Evolutionary conservation across 129 eudicot genomes (phyloP).

Genomic region (Silybum marianum): DNA sequence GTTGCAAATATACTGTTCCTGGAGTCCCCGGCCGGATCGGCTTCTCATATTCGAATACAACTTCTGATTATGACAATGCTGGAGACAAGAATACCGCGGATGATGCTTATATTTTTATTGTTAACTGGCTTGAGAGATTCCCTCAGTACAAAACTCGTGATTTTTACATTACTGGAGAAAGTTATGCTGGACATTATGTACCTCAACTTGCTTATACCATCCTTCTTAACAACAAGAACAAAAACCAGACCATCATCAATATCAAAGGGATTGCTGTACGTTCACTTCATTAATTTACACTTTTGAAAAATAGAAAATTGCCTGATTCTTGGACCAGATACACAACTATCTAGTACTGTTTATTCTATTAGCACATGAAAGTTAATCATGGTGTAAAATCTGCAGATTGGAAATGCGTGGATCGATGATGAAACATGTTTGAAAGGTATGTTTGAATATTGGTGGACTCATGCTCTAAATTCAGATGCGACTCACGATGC

Average conservation of each 20-base stretch:
- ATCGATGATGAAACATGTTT: slow-evolving; percentile 32
- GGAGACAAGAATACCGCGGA: slow-evolving; percentile 39
- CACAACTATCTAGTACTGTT: neutral
- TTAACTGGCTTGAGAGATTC: slow-evolving; percentile 50
- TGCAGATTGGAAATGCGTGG: slow-evolving; percentile 46
- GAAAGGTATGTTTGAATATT: slow-evolving; percentile 31
- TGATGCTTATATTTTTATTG: slow-evolving; percentile 40
- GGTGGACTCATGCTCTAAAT: slow-evolving; percentile 42
- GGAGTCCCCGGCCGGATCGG: slow-evolving; percentile 10
- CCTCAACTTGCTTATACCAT: slow-evolving; percentile 49
- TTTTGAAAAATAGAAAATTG: too few relatives aligned
- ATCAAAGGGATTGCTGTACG: slow-evolving; percentile 49
- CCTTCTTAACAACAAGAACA: slow-evolving; percentile 32
- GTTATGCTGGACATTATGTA: slow-evolving; percentile 52
- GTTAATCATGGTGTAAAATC: neutral
- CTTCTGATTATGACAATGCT: slow-evolving; percentile 21
- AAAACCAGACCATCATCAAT: slow-evolving; percentile 34
- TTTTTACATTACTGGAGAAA: slow-evolving; percentile 46
- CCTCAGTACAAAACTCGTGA: slow-evolving; percentile 47
- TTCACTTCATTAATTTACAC: neutral
- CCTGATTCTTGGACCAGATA: neutral
- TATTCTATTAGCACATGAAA: neutral
- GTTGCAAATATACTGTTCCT: slow-evolving; percentile 42
- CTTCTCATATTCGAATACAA: slow-evolving; percentile 39
- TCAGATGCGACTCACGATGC: slow-evolving; percentile 38